Evolutionary conservation across 352 stramenopile species (phyloP), one percentile per base, ranked within the genome.

Genomic region (Phytophthora aleatoria): DNA sequence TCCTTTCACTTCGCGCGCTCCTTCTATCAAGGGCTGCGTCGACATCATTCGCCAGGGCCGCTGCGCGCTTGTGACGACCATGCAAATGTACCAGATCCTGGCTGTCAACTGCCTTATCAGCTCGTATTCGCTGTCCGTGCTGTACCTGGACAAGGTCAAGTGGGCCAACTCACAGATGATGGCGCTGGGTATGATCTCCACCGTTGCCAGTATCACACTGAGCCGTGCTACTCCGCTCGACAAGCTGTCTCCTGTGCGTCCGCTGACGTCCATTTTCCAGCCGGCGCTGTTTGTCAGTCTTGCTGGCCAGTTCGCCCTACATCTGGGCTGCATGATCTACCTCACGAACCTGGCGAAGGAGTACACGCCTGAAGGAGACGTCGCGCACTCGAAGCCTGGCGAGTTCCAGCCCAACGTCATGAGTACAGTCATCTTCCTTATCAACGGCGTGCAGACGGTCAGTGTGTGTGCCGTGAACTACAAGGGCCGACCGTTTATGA

Each of bases 391-490:
- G 42, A 82, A 79, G 47, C 84, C 96, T 28, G 95, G 91, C 28
- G 86, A 97, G 36, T 99, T 99, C 79, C 92, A 97, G 70, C 97
- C 98, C 2, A 99, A 98, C 64, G 89, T 98, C 2, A 95, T 99
- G 73, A 99, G 99, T 71, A 98, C 96, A 1, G 96, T 98, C 26
- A 98, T 99, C 48, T 99, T 99, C 81, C 74, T 99, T 13, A 79
- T 99, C 38, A 99, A 92, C 62, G 85, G 92, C 35, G 77, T 98
- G 52, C 89, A 96, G 69, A 95, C 86, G 0, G 86, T 99, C n/a
- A 99, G 98, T 71, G 98, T 98, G n/a, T 99, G 99, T 67, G 83
- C 93, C 1, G 95, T 98, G 15, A 99, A 99, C 81, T 99, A 99
- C 87, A 93, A 96, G 75, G 98, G 98, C 15, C 86, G 95, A 54